phyloP scores from a whole-genome alignment of 2,329 filamentous ascomycete genomes.

The Metarhizium rileyi region DNA sequence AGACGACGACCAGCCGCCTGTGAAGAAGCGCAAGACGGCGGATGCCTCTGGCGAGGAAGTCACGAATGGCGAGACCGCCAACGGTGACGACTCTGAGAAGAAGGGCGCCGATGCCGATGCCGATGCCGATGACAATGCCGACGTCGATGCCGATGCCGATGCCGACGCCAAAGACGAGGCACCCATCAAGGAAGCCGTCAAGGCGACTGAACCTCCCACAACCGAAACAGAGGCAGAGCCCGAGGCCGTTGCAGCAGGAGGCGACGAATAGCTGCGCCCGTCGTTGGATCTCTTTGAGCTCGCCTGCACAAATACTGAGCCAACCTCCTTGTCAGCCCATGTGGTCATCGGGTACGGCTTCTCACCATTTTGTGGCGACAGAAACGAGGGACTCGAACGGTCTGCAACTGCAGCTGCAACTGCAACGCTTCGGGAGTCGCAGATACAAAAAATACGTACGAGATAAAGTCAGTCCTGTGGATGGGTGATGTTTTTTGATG shows the following conservation, averaged over 20 bases:
- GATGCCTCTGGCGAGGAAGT: slow-evolving; percentile 20
- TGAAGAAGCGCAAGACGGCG: slow-evolving; percentile 42
- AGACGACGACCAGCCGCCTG: slow-evolving; percentile 33
- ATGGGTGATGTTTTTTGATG: background rate
- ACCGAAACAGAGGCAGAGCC: slow-evolving; percentile 17
- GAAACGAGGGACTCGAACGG: background rate
- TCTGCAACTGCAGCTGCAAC: background rate
- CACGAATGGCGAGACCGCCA: slow-evolving; percentile 25
- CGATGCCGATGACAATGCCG: slow-evolving; percentile 20
- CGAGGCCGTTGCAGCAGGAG: slow-evolving; percentile 19
- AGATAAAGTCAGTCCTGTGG: background rate
- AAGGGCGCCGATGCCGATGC: slow-evolving; percentile 25
- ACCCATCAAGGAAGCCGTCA: slow-evolving; percentile 18
- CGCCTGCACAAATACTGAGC: background rate
- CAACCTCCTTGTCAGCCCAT: background rate
- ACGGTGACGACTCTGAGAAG: slow-evolving; percentile 16
- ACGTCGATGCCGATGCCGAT: slow-evolving; percentile 16
- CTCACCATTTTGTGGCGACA: background rate
- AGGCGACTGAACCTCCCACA: slow-evolving; percentile 12
- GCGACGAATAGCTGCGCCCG: slow-evolving; percentile 13
- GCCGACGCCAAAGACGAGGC: slow-evolving; percentile 13
- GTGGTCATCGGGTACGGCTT: background rate
- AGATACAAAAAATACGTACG: no score
- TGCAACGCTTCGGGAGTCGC: no score
- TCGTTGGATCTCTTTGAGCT: background rate